phyloP scores from a whole-genome alignment of 176 grass and related monocot genomes.

The Secale cereale region DNA sequence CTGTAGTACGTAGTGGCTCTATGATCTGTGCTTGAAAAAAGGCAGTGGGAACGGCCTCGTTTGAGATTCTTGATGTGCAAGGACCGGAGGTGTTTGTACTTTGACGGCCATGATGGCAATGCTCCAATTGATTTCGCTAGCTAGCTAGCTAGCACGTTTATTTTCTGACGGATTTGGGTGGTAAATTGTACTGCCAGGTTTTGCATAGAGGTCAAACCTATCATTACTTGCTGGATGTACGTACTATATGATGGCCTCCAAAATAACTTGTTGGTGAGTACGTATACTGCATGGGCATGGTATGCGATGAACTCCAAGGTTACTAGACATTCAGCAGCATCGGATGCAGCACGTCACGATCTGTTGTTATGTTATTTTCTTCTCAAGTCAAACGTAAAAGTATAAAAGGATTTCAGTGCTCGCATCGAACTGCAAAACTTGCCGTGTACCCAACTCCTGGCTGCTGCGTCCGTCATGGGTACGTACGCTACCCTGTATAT shows the following conservation, averaged over 20 bases:
- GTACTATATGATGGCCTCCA: no score
- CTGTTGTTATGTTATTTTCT: neutral
- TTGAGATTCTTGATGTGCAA: conserved; percentile 14
- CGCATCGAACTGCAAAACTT: neutral
- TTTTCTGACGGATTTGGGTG: neutral
- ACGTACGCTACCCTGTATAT: no score
- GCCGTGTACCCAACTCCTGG: neutral
- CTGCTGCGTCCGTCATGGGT: neutral
- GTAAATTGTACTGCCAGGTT: neutral
- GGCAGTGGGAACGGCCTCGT: neutral
- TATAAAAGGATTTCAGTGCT: no score
- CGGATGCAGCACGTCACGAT: neutral
- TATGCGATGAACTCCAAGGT: no score
- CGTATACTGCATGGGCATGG: no score
- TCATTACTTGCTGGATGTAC: neutral
- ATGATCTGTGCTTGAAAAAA: neutral
- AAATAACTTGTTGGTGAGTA: no score
- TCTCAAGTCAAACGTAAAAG: neutral
- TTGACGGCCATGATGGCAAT: conserved; percentile 29
- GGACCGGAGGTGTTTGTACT: no score
- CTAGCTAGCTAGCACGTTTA: neutral
- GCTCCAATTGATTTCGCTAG: conserved; percentile 28
- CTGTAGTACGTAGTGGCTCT: no score
- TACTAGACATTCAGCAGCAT: neutral
- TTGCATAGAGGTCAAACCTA: neutral